Conservation (phyloP, 2,329 filamentous ascomycete species). For the Monosporascus sp. region DNA sequence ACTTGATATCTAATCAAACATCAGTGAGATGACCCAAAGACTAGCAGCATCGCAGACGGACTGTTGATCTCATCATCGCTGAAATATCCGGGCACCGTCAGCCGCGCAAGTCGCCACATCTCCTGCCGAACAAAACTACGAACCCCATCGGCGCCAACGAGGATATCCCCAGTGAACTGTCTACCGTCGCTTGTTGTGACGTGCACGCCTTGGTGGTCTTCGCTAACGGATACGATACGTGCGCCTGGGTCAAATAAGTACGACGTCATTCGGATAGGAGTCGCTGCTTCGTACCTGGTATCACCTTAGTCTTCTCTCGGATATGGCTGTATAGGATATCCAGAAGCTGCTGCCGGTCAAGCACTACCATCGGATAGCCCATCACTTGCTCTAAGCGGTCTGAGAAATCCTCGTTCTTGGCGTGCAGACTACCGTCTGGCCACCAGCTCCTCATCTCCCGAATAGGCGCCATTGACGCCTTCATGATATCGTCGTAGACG, state of each 20-base stretch:
- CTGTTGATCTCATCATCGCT: neutral
- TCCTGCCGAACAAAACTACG: slow-evolving; percentile 3
- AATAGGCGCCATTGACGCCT: neutral
- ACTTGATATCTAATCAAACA: neutral
- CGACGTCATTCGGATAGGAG: slow-evolving; percentile 1
- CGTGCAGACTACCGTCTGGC: slow-evolving; percentile 3
- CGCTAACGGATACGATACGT: slow-evolving; percentile 10
- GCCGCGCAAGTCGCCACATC: neutral
- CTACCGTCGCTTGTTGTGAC: slow-evolving; percentile 3
- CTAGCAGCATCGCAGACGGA: neutral
- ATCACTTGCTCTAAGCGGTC: neutral
- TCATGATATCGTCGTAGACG: slow-evolving; percentile 23
- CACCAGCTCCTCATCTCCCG: slow-evolving; percentile 1
- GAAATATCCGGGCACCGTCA: neutral
- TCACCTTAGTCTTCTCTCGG: slow-evolving; percentile 19
- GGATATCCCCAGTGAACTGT: slow-evolving; percentile 5
- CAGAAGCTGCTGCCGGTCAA: slow-evolving; percentile 17
- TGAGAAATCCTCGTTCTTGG: slow-evolving; percentile 4
- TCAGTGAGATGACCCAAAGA: neutral
- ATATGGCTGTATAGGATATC: slow-evolving; percentile 12
- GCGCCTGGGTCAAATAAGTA: slow-evolving; percentile 12
- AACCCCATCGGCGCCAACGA: slow-evolving; percentile 13
- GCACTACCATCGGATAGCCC: slow-evolving; percentile 10
- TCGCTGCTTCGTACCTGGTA: slow-evolving; percentile 16
- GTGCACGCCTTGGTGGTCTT: slow-evolving; percentile 1